Base-by-base conservation (phyloP, 805 yeast species). In the Scheffersomyces coipomensis region DNA sequence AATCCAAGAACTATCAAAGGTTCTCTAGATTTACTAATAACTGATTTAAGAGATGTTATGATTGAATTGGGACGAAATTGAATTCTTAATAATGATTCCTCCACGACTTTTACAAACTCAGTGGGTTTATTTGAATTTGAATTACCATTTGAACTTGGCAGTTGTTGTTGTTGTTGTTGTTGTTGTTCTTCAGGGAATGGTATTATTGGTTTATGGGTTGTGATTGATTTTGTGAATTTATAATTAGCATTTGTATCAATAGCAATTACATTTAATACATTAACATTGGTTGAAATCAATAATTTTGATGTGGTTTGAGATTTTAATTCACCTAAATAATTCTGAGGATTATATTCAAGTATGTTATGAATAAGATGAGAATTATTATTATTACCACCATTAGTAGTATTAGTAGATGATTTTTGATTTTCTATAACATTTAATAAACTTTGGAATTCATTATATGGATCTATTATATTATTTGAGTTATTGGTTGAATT, bases 1-100 rank as follows among this genome's bases (percentile, higher is more conserved):
- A 80, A 74, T 1, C 91, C 93, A 15, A 82, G 46, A 2, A 79
- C 60, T 5, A 81, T 64, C 37, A 81, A 81, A 6, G 84, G 60
- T 26, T 63, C 63, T 21, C 52, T 47, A 6, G 53, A 31, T 3
- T 52, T 38, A 17, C 49, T 48, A 7, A 55, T 49, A 38, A 66
- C 64, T 2, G 68, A 43, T 12, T 64, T 53, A 29, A 75, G 38
- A 4, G 66, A 51, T 0, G 81, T 73, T 1, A 75, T 61, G 9
- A 73, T 51, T n/a, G 67, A 52, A 3, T 51, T 45, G 3, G 62
- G 35, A 17, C 50, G 56, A 34, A 76, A 58, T 19, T 64, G 66
- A 1, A 78, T 39, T 36, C 79, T 55, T 12, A 79, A 53, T 6
- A 75, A 45, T 1, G 83, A 81, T 12, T 43, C 46, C 34, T 75